A percentile compares a stretch with the other conserved stretches of the same genome.
Conservation (phyloP, 208 protist species). For the Novymonas esmeraldas region DNA sequence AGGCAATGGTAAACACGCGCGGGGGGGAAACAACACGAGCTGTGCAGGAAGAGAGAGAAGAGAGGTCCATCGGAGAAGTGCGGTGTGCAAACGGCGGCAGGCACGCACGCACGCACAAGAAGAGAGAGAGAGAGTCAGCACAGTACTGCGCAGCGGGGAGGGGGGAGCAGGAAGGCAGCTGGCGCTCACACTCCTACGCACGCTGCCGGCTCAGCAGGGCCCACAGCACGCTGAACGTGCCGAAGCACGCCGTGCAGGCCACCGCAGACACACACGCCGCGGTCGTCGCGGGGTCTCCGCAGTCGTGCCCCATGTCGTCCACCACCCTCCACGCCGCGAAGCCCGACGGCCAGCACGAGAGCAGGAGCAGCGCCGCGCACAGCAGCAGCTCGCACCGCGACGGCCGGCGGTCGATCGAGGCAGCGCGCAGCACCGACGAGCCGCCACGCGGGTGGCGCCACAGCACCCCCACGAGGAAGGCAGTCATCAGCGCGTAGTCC, state of each 20-base stretch:
- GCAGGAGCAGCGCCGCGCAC: neutral
- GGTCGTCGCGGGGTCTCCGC: neutral
- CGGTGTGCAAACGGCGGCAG: too few species aligned
- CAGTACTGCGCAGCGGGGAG: neutral
- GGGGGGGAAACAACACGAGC: too few species aligned
- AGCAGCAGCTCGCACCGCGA: neutral
- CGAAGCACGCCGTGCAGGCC: neutral
- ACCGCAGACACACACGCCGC: neutral
- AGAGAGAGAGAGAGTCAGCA: too few species aligned
- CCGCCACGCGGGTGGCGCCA: neutral
- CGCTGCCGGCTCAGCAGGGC: neutral
- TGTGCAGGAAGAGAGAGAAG: too few species aligned
- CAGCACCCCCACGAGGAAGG: neutral
- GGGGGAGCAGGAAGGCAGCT: too few species aligned
- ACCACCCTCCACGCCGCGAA: neutral
- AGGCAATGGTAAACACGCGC: too few species aligned
- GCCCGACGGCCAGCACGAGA: neutral
- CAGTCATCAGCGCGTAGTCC: neutral
- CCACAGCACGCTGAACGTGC: neutral
- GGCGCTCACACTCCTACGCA: neutral
- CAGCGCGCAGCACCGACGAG: too few species aligned
- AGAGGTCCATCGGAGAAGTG: too few species aligned
- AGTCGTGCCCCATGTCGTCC: neutral
- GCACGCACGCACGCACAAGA: neutral
- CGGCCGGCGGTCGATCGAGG: too few species aligned